Evolutionary conservation across 306 rosid species (phyloP), one percentile per base, ranked within the genome.

Genomic region (Potentilla sterilis): DNA sequence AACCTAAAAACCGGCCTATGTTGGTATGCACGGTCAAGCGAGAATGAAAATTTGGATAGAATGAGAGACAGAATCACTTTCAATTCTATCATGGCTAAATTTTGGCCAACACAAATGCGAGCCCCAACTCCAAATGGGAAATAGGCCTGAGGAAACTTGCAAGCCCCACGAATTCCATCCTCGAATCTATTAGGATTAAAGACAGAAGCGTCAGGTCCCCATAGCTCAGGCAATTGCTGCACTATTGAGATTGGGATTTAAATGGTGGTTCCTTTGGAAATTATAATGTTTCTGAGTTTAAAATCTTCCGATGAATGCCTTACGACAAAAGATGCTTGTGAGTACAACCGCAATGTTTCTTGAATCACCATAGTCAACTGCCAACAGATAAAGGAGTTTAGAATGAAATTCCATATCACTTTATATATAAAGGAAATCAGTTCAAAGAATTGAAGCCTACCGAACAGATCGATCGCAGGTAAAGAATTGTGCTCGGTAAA

Each of bases 351-450:
- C 70, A 85, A 7, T 0, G 91, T 84, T 81, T 90, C 93, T 84
- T 88, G 91, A 59, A 91, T 81, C 75, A 91, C 89, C 89, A 88
- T 85, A 49, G 62, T 84, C 54, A 88, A 47, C 88, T 91, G 87
- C 65, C n/a, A n/a, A n/a, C 15, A 51, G 18, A 51, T 6, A 6
- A 9, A 49, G 0, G 55, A 69, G 73, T 43, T 14, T 24, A 44
- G 14, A 46, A 44, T 69, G 24, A 8, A 41, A 42, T 5, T 67
- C 18, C 35, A 41, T 42, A 46, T 49, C 55, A 49, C 55, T 49
- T 49, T 5, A 2, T 15, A 49, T 15, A 8, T 15, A 3, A 38
- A 46, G 18, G 14, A 35, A 40, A 66, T 18, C 65, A 24, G 0
- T 59, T 11, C 65, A 24, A 9, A 55, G 9, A 55, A n/a, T 3